These are phyloP conservation scores for Ceratobasidium sp. DNA, from an alignment of 1,284 basidiomycete species.

Conservation along the genomic window DNA sequence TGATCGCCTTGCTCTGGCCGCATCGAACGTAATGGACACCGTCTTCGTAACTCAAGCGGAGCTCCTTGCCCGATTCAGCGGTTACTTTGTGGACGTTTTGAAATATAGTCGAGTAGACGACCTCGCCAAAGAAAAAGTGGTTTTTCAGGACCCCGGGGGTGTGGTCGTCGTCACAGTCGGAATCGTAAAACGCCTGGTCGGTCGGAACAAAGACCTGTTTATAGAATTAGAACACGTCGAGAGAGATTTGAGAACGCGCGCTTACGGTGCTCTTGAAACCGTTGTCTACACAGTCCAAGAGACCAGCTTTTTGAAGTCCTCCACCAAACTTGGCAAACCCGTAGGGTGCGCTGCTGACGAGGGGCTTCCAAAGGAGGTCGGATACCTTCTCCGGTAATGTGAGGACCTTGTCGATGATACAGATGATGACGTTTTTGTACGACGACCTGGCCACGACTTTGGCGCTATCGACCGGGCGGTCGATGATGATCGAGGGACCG, in stretches of 20 bases:
- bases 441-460: not conserved
- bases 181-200: constrained; percentile 11
- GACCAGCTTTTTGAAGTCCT: not conserved
- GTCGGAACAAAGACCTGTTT: constrained; percentile 30
- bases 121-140: not conserved
- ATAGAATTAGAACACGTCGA: not conserved
- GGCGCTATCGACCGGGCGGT: not conserved
- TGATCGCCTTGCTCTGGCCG: not conserved
- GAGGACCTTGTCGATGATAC: not conserved
- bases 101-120: not conserved
- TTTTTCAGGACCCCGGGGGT: constrained; percentile 2
- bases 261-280: constrained; percentile 1
- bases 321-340: constrained; percentile 2
- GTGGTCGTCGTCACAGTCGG: constrained; percentile 5
- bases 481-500: not conserved
- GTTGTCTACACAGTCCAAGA: not conserved
- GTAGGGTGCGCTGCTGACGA: not conserved
- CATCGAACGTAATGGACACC: not conserved
- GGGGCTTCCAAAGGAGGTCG: constrained; percentile 18
- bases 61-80: too few species aligned
- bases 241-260: not conserved
- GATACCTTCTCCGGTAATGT: not conserved
- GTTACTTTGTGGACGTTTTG: not conserved
- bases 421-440: not conserved
- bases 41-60: too few species aligned